Evolutionary conservation across 345 rosid genomes (phyloP).

Genomic region (Isatis tinctoria): DNA sequence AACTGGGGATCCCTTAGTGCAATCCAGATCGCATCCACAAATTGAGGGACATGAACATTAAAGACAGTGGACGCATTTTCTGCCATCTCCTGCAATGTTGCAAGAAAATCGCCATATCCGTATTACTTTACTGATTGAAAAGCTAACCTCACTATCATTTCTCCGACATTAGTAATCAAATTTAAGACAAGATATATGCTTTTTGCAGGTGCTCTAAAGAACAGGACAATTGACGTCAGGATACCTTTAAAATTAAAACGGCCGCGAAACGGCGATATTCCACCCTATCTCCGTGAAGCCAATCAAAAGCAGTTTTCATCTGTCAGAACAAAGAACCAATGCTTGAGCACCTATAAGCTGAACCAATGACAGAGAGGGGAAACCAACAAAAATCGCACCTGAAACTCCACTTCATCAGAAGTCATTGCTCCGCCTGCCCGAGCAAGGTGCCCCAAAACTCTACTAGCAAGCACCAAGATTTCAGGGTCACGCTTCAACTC

Average conservation of each 20-base stretch:
- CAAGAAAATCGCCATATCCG: slow-evolving; percentile 11
- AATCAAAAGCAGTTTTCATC: slow-evolving; percentile 84
- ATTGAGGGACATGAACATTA: slow-evolving; percentile 93
- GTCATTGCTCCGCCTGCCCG: slow-evolving; percentile 99
- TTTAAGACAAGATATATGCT: not conserved
- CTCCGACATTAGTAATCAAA: not conserved
- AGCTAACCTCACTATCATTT: not conserved
- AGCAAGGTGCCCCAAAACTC: slow-evolving; percentile 94
- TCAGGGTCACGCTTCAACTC: slow-evolving; percentile 85
- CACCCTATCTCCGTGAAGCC: slow-evolving; percentile 88
- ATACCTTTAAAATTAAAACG: slow-evolving; percentile 85
- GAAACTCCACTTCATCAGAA: slow-evolving; percentile 96
- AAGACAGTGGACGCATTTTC: slow-evolving; percentile 99
- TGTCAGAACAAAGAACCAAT: slow-evolving; percentile 26
- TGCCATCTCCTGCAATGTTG: slow-evolving; percentile 77
- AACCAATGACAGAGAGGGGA: not conserved
- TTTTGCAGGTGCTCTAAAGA: slow-evolving; percentile 8
- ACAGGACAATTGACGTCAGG: not conserved
- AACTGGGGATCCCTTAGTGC: slow-evolving; percentile 92
- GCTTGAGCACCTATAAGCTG: not conserved
- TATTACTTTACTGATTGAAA: slow-evolving; percentile 6
- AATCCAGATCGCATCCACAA: slow-evolving; percentile 98
- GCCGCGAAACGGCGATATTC: slow-evolving; percentile 92
- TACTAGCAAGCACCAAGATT: slow-evolving; percentile 83
- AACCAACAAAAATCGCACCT: slow-evolving; percentile 43